These are phyloP conservation scores for Acrocalymma vagum DNA, from an alignment of 2,329 filamentous ascomycete genomes.

Conservation along the genomic window DNA sequence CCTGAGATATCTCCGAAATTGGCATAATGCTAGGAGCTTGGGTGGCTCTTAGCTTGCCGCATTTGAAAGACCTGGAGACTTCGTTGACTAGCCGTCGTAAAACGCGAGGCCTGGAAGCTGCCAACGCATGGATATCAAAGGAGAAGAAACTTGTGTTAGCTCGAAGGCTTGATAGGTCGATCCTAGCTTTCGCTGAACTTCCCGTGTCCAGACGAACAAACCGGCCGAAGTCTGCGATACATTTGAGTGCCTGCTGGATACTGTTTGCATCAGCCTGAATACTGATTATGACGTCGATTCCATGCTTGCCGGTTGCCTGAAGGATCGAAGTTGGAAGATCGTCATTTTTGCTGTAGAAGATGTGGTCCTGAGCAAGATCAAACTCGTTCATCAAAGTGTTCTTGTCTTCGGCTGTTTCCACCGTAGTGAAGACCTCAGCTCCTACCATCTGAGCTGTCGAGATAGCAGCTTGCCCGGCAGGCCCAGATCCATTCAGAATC, in stretches of 20 bases:
- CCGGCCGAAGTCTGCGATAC: constrained; percentile 48
- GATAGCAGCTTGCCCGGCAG: constrained; percentile 40
- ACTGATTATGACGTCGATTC: constrained; percentile 49
- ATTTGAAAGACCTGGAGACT: constrained; percentile 2
- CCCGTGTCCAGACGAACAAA: constrained; percentile 15
- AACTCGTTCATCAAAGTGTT: constrained; percentile 21
- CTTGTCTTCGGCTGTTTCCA: constrained; percentile 31
- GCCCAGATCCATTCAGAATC: constrained; percentile 37
- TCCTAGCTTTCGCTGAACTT: too few relatives aligned
- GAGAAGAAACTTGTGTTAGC: too few relatives aligned
- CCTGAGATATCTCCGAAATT: constrained; percentile 2
- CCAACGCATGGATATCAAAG: too few relatives aligned
- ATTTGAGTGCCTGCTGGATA: constrained; percentile 51
- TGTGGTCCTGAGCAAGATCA: constrained; percentile 34
- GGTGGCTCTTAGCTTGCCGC: neutral
- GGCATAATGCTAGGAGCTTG: neutral
- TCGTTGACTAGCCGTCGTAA: too few relatives aligned
- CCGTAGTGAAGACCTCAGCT: constrained; percentile 32
- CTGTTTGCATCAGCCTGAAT: constrained; percentile 24
- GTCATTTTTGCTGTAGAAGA: constrained; percentile 36
- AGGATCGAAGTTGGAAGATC: constrained; percentile 32
- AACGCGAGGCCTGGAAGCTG: too few relatives aligned
- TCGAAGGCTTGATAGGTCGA: too few relatives aligned
- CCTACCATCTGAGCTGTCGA: constrained; percentile 30
- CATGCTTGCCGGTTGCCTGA: constrained; percentile 31